phyloP scores from a whole-genome alignment of 2,329 filamentous ascomycete genomes.

The Cadophora sp. region DNA sequence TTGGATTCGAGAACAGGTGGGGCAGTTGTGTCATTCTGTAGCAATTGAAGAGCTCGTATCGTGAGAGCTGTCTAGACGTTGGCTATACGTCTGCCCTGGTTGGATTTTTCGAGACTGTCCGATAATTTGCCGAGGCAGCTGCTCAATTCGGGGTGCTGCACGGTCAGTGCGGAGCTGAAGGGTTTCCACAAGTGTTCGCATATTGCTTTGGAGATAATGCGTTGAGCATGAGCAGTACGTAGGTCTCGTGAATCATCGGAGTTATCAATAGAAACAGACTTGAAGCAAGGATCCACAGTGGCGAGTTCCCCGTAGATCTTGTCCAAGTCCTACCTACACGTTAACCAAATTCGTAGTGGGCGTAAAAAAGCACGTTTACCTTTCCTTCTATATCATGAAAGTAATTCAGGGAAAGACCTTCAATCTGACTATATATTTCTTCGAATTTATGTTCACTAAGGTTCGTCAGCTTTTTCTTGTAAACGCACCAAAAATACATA shows the following conservation, averaged over 20 bases:
- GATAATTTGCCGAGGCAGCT: constrained; percentile 23
- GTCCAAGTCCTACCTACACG: constrained; percentile 22
- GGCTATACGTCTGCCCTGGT: constrained; percentile 22
- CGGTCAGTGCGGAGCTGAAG: constrained; percentile 22
- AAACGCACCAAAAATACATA: background rate
- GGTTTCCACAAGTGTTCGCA: constrained; percentile 30
- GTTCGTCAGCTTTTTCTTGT: background rate
- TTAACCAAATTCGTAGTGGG: constrained; percentile 19
- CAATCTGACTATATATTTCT: constrained; percentile 20
- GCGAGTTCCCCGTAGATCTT: constrained; percentile 23
- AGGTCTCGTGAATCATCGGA: constrained; percentile 27
- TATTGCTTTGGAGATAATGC: constrained; percentile 30
- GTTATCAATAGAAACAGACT: constrained; percentile 28
- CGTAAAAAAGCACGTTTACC: constrained; percentile 14
- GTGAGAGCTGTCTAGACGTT: constrained; percentile 33
- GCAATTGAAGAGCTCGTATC: constrained; percentile 27
- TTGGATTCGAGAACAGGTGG: background rate
- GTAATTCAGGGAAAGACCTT: constrained; percentile 21
- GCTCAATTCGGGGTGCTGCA: constrained; percentile 20
- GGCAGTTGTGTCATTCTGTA: background rate
- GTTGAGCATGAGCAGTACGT: constrained; percentile 29
- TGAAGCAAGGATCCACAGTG: constrained; percentile 21
- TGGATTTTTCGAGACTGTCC: constrained; percentile 17
- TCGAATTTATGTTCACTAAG: background rate
- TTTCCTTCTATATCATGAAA: constrained; percentile 24